Evolutionary conservation across 2,329 filamentous ascomycete species (phyloP), one percentile per base, ranked within the genome.

Genomic region (Coniella vitis): DNA sequence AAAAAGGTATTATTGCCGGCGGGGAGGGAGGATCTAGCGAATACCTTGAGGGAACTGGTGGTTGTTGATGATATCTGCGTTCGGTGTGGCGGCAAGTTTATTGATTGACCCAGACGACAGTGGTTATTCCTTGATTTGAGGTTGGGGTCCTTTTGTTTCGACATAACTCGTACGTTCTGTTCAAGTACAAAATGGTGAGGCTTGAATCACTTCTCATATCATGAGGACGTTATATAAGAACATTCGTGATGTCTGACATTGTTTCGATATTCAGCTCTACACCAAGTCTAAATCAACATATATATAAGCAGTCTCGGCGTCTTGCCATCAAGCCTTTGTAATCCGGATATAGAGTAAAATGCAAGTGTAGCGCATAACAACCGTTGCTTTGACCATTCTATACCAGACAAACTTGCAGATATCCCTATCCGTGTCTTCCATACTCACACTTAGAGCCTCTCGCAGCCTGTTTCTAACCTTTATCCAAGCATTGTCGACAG

Each of bases 71-170:
- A 29, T 17, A 49, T 60, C 1, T 68, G 65, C 36, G 59, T 59
- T 4, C 56, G 59, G 5, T 68, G 65, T 49, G 64, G 65, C 2
- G 65, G 65, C 13, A 68, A 67, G 56, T 68, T 65, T 45, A 47
- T 64, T 39, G 64, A 61, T 40, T 64, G 48, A 56, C 10, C 10
- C 5, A 29, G 10, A 5, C 10, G 25, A 35, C 16, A 13, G 19
- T 16, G 4, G 32, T n/a, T 5, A 36, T 16, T 14, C 34, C 13
- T 14, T 36, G 4, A 14, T 36, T 14, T 16, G 7, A 19, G 37
- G 32, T 12, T 12, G 20, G n/a, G 20, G 13, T 25, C 20, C 13
- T 25, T 13, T 25, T 8, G n/a, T n/a, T n/a, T n/a, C n/a, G n/a
- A n/a, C n/a, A n/a, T n/a, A n/a, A n/a, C n/a, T n/a, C n/a, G n/a